phyloP scores from a whole-genome alignment of 83 land plant species.

The Picea abies region DNA sequence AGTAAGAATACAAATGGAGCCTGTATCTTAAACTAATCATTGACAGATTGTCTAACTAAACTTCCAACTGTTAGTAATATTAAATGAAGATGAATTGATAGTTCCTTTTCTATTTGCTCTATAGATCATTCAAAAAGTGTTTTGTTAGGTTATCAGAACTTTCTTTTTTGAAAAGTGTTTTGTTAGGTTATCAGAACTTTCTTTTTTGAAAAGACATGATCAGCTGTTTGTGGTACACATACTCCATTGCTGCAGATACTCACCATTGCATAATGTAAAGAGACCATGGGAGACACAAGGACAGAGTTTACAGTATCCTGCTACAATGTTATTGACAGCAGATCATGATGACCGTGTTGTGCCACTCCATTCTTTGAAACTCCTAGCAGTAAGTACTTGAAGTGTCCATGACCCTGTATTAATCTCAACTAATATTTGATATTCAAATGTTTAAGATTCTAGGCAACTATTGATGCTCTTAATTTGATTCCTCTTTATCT shows the following conservation, averaged over 20 bases:
- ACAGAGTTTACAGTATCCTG: conserved; percentile 68
- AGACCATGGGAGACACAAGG: conserved; percentile 81
- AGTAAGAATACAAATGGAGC: conserved; percentile 38
- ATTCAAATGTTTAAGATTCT: no score
- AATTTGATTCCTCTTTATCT: no score
- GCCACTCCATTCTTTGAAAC: conserved; percentile 90
- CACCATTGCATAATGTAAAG: background rate
- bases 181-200: background rate
- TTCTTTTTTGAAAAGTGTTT: background rate
- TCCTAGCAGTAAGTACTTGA: conserved; percentile 76
- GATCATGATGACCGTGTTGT: conserved; percentile 99
- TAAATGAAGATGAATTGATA: no score
- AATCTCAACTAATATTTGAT: no score
- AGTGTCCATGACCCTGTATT: no score
- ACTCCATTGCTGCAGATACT: conserved; percentile 31
- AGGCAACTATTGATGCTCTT: no score
- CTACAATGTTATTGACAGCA: conserved; percentile 93
- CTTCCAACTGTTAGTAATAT: no score
- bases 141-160: background rate
- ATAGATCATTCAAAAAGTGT: background rate
- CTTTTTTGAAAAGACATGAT: background rate
- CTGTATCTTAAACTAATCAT: no score
- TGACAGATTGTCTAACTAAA: no score
- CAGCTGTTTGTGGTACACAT: conserved; percentile 7
- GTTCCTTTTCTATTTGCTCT: no score